Base-by-base conservation (phyloP, 225 moss, liverwort and hornwort genomes). In the Bryoerythrophyllum caledonicum region DNA sequence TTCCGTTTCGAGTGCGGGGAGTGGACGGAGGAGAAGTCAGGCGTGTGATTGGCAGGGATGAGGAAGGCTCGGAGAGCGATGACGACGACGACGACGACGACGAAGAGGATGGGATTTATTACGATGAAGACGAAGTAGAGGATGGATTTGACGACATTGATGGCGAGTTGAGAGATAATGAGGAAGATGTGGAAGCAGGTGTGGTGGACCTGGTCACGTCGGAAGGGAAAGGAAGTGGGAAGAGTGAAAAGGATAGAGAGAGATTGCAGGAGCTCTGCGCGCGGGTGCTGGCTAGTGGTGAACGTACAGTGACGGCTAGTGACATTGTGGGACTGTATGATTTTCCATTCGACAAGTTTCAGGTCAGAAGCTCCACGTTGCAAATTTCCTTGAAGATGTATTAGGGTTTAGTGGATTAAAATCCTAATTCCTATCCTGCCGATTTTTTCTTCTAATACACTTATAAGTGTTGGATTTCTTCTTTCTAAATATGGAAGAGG, bases 331-430 rank as follows among this genome's bases (percentile, higher is more conserved):
- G 52, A 57, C 84, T 95, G 32, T 92, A 95, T 67, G 88, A 90
- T 32, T 95, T 91, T 62, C 91, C 82, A 30, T 82, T 95, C 7
- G 95, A 95, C 77, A 91, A 84, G 38, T 95, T 92, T 38, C 95
- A 87, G 87, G 87, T 87, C 44, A 74, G 75, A 85, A 21, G 44
- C 32, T 46, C 46, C 68, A 15, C 14, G 48, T 67, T 56, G 21
- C n/a, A 43, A 34, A 34, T 5, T 25, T 59, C 48, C 8, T 74
- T 16, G 19, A 76, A 65, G 76, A 80, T 12, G 28, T 20, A 8
- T 41, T 32, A 62, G 44, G 66, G 66, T 32, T 75, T 58, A 23
- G 60, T 24, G 51, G 53, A 44, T 75, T 28, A 17, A 21, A 51
- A 24, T n/a, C 20, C 57, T 46, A 35, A 54, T 55, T 75, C 30